Base-by-base conservation (phyloP, 148 eudicot species). In the Camellia japonica region DNA sequence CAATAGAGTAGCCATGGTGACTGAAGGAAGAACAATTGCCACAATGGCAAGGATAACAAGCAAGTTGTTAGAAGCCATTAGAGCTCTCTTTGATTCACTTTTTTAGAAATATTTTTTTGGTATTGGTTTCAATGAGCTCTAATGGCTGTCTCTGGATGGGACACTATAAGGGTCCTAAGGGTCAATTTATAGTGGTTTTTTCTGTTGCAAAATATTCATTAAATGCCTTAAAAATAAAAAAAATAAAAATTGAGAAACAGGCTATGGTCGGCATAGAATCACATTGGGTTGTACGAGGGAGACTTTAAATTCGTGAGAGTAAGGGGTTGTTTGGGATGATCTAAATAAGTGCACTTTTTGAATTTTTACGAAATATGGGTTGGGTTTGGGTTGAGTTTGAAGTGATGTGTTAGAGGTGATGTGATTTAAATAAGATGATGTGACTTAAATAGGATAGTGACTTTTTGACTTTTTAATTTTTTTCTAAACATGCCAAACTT, bases 1-100 rank as follows among this genome's bases (percentile, higher is more conserved):
- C 4, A 79, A 2, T 79, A 20, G n/a, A 1, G 68, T 79, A 18
- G 80, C 72, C 73, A 58, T 14, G 64, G 80, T 68, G 71, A 60
- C 64, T 7, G 73, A 55, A 3, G 68, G 79, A 61, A 76, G 79
- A 19, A 62, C 13, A n/a, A 67, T 54, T 2, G 18, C 55, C 8
- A 69, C 47, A 54, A 68, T 7, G 54, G 74, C 64, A 7, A 67
- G 23, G 20, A 64, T 19, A 51, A 68, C 64, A 2, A 67, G 41
- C 14, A 68, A 38, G 16, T 59, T 73, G 18, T 80, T 71, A 0
- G 68, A 80, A 52, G 68, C 60, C 59, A 51, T 77, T 61, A n/a
- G 19, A 61, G 7, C 51, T 61, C 65, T 18, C 1, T 15, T 23
- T 61, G 65, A 61, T 15, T 61, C 23, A n/a, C 20, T n/a, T 61